Evolutionary conservation across 2,329 filamentous ascomycete genomes (phyloP).

Genomic region (Cryphonectria naterciae): DNA sequence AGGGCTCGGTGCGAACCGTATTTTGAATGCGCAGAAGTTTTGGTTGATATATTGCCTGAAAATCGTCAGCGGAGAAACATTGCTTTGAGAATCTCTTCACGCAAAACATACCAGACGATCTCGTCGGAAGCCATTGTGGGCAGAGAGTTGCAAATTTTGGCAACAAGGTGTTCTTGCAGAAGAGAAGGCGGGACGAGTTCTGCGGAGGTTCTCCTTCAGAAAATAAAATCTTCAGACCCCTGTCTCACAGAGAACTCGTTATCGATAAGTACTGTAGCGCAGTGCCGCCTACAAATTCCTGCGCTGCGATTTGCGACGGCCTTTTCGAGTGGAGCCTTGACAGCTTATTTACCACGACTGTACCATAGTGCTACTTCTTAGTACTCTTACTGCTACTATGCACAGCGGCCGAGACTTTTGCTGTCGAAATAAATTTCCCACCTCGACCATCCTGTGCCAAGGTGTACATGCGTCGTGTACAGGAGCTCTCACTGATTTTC

Average conservation of each 20-base stretch:
- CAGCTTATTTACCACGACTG: neutral
- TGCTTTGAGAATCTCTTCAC: conserved; percentile 68
- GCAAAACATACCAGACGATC: conserved; percentile 77
- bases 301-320: conserved; percentile 19
- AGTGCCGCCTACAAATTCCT: conserved; percentile 23
- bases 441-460: neutral
- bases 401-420: neutral
- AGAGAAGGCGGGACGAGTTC: conserved; percentile 22
- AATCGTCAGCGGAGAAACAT: conserved; percentile 69
- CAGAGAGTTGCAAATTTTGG: conserved; percentile 21
- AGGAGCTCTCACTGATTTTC: neutral
- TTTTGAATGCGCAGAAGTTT: conserved; percentile 88
- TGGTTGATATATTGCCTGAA: conserved; percentile 62
- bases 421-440: neutral
- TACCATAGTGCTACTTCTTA: neutral
- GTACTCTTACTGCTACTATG: neutral
- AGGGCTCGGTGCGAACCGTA: conserved; percentile 65
- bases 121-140: conserved; percentile 83
- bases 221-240: conserved; percentile 27
- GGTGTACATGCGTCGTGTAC: neutral
- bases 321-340: conserved; percentile 4
- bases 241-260: conserved; percentile 3
- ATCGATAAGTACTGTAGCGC: conserved; percentile 23
- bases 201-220: conserved; percentile 24
- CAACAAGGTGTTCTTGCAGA: conserved; percentile 11